Percentiles rank a stretch among this genome's conserved stretches.
phyloP scores from a whole-genome alignment of 2,329 filamentous ascomycete species.

The Stagonosporopsis tanaceti region DNA sequence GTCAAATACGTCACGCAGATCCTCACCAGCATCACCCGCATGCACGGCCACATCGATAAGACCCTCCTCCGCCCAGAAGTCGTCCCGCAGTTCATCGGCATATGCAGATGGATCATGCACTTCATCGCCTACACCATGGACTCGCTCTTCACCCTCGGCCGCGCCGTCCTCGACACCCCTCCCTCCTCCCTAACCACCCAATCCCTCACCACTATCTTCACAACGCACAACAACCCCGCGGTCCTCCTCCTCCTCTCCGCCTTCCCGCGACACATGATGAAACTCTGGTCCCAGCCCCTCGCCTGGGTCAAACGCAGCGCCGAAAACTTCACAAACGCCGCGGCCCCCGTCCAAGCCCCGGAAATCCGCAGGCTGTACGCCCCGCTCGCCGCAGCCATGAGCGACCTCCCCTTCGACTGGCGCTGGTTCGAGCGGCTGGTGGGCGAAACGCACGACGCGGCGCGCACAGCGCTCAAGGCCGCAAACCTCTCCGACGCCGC shows the following conservation, averaged over 20 bases:
- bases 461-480: slow-evolving; percentile 65
- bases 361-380: slow-evolving; percentile 55
- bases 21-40: slow-evolving; percentile 64
- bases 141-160: slow-evolving; percentile 53
- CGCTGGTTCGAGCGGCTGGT: slow-evolving; percentile 58
- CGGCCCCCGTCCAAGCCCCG: slow-evolving; percentile 53
- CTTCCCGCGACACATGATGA: slow-evolving; percentile 50
- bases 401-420: slow-evolving; percentile 54
- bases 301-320: slow-evolving; percentile 42
- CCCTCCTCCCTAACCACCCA: slow-evolving; percentile 49
- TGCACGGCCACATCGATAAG: slow-evolving; percentile 60
- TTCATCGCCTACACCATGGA: slow-evolving; percentile 65
- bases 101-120: slow-evolving; percentile 80
- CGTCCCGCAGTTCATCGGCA: slow-evolving; percentile 63
- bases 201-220: slow-evolving; percentile 37
- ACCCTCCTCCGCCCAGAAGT: slow-evolving; percentile 43
- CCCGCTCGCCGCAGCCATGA: slow-evolving; percentile 44
- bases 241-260: slow-evolving; percentile 44
- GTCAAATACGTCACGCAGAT: slow-evolving; percentile 72
- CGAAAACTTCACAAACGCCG: slow-evolving; percentile 39
- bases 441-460: slow-evolving; percentile 70
- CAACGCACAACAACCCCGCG: slow-evolving; percentile 46
- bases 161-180: slow-evolving; percentile 27
- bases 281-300: slow-evolving; percentile 44
- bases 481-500: slow-evolving; percentile 55